Evolutionary conservation across 2,329 filamentous ascomycete genomes (phyloP), one percentile per base, ranked within the genome.

Genomic region (Corinectria fuckeliana): DNA sequence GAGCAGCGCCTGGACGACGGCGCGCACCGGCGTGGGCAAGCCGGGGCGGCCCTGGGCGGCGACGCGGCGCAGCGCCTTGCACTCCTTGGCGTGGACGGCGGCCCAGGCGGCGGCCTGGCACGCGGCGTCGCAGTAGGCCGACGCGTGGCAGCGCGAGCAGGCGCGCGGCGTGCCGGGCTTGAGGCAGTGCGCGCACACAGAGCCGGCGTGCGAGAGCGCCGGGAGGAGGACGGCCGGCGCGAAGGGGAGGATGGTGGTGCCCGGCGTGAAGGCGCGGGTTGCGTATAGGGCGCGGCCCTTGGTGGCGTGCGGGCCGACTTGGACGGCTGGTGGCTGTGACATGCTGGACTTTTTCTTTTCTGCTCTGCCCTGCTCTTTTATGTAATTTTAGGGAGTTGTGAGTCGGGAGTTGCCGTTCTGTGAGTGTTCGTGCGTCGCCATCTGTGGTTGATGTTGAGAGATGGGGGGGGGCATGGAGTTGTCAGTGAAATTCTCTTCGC

Each of bases 41-140:
- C 63, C 65, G 66, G 69, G 57, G 34, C 61, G 44, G 59, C 65
- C 62, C 61, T 71, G 54, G 23, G 66, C 61, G 38, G 65, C 66
- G 6, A 74, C 69, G 42, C 71, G 69, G 44, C 69, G 71, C 18
- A 80, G 74, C 18, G 81, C 76, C 47, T 75, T 77, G 76, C 86
- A 89, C 75, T 89, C 86, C 44, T 73, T 73, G 65, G 79, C 78
- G 74, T 89, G 86, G 38, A 78, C 75, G 2, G 71, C 69, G 7
- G 72, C 71, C 85, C 86, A 88, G 69, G 84, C 80, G 2, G 78
- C 74, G 21, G 75, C 75, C 73, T 89, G 86, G 73, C 86, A 89
- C 5, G 69, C 63, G 7, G 74, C 56, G 50, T 77, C 76, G 75
- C 86, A 89, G 77, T 89, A 89, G 23, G 76, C 78, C 3, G 80